Base-by-base conservation (phyloP, 2,329 filamentous ascomycete species). In the Epichloe uncinata region DNA sequence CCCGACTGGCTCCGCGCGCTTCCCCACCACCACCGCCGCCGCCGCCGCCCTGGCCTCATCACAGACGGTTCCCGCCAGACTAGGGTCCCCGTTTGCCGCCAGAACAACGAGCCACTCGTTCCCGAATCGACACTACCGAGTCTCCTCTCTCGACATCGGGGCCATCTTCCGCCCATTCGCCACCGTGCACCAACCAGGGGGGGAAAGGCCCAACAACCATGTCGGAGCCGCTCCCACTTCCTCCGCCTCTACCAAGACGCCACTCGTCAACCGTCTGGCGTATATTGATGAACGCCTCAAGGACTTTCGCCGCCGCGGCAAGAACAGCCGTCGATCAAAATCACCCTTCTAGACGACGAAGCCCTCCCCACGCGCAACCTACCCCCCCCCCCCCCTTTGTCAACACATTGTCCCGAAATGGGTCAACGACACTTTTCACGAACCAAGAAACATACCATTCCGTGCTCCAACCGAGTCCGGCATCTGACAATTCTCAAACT, bases 81-180 rank as follows among this genome's bases (percentile, higher is more conserved):
- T 83, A 4, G 77, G 79, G 33, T 83, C 79, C 5, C 79, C 79
- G 0, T 82, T 83, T 54, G 66, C 71, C 7, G 69, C 69, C 35
- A 61, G 69, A 9, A 68, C 63, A 50, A 69, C 73, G 12, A 79
- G 74, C 61, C 72, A 78, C 57, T 82, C 79, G 43, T 79, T 82
- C 54, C 79, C 80, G n/a, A 77, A 75, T 51, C 72, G 79, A 40
- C 61, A 75, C 33, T 73, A 70, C 34, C 72, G 73, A 55, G 68
- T 71, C 2, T 63, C 66, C 12, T 68, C 66, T 40, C 65, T 77
- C 35, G 71, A 74, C 45, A 56, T 71, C 46, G 66, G 68, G 18
- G 62, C 69, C 48, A 63, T 73, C 50, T 69, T 71, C 4, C 70
- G 73, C 30, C 75, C 75, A 2, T 81, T 78, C 60, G 73, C 78